phyloP scores from a whole-genome alignment of 192 early-diverging fungal species.

The Coemansia sp. region DNA sequence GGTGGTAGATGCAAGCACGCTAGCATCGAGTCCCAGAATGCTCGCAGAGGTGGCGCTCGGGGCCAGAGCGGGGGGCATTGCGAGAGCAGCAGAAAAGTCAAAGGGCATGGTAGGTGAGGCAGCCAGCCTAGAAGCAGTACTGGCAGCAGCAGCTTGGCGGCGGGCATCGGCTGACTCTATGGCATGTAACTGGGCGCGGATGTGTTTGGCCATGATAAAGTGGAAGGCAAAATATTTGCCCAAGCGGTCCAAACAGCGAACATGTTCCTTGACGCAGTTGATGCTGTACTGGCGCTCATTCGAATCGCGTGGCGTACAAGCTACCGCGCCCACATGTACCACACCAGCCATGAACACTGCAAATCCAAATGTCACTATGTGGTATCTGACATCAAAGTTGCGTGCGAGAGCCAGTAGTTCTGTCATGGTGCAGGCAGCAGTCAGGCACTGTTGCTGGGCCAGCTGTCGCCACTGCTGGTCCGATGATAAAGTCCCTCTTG shows the following conservation, averaged over 20 bases:
- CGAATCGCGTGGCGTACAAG: slow-evolving; percentile 33
- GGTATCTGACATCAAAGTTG: slow-evolving; percentile 43
- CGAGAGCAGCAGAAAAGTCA: slow-evolving; percentile 12
- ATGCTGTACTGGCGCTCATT: slow-evolving; percentile 49
- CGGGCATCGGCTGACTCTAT: slow-evolving; percentile 32
- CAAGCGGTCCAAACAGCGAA: slow-evolving; percentile 35
- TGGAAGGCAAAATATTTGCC: slow-evolving; percentile 52
- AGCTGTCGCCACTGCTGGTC: slow-evolving; percentile 42
- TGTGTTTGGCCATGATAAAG: slow-evolving; percentile 52
- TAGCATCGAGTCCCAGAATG: background rate
- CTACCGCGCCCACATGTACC: slow-evolving; percentile 45
- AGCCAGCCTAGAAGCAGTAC: background rate
- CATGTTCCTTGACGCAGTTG: slow-evolving; percentile 49
- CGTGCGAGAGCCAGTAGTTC: slow-evolving; percentile 34
- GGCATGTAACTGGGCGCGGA: slow-evolving; percentile 43
- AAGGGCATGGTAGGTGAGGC: background rate
- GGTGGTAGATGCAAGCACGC: background rate
- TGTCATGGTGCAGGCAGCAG: slow-evolving; percentile 48
- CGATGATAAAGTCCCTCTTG: background rate
- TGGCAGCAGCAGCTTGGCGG: slow-evolving; percentile 3
- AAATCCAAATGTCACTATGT: slow-evolving; percentile 48
- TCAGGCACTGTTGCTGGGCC: slow-evolving; percentile 50
- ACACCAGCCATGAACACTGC: slow-evolving; percentile 52
- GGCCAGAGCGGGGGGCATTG: background rate
- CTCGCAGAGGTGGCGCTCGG: background rate